phyloP scores from a whole-genome alignment of 2,329 filamentous ascomycete species.

The Colletotrichum coccodes region DNA sequence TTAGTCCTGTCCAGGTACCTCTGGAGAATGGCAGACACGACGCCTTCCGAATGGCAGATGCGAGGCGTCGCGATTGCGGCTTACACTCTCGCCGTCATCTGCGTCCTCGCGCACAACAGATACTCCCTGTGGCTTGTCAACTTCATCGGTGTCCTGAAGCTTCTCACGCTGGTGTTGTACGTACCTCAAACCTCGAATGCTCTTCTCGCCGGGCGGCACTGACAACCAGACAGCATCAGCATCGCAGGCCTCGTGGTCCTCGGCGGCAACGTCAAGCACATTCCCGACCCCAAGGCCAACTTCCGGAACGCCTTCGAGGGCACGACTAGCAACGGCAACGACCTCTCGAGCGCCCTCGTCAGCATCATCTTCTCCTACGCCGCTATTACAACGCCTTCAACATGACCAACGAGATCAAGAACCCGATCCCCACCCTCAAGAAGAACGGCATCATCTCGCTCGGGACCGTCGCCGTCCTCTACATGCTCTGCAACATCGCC shows the following conservation, averaged over 20 bases:
- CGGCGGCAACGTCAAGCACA: constrained; percentile 43
- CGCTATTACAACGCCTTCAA: constrained; percentile 70
- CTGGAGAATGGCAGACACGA: constrained; percentile 63
- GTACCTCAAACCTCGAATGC: neutral
- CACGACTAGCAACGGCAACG: constrained; percentile 47
- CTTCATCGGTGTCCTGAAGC: constrained; percentile 66
- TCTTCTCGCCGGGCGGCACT: neutral
- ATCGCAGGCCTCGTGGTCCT: constrained; percentile 72
- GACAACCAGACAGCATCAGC: constrained; percentile 48
- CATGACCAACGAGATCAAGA: constrained; percentile 70
- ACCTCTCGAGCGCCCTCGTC: constrained; percentile 58
- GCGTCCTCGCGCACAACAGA: constrained; percentile 64
- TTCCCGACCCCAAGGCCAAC: constrained; percentile 47
- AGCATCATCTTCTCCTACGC: constrained; percentile 69
- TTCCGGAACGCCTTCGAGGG: constrained; percentile 49
- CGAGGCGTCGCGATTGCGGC: constrained; percentile 74
- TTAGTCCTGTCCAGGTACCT: constrained; percentile 70
- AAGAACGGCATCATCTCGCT: constrained; percentile 61
- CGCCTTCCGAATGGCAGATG: constrained; percentile 68
- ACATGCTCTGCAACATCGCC: constrained; percentile 68
- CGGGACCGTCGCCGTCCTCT: constrained; percentile 61
- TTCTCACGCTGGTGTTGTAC: constrained; percentile 68
- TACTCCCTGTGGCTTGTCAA: constrained; percentile 67
- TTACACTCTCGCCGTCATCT: constrained; percentile 67
- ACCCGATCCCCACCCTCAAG: constrained; percentile 66